phyloP scores from a whole-genome alignment of 2,329 filamentous ascomycete genomes.

The Trichoderma sp. region DNA sequence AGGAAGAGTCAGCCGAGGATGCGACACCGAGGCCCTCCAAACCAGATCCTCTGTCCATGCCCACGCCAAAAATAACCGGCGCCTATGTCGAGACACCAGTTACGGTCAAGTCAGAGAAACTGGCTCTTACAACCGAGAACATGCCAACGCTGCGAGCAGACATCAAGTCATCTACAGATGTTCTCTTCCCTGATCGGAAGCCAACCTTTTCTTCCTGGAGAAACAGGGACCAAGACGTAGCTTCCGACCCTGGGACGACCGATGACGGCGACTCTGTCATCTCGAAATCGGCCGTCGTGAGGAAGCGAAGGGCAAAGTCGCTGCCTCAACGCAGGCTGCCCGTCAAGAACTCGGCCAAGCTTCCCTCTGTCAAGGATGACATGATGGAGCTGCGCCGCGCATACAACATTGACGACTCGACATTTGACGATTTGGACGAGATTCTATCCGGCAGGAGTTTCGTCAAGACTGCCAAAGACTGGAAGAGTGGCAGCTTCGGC shows the following conservation, averaged over 20 bases:
- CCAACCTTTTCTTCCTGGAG: constrained; percentile 32
- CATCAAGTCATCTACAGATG: constrained; percentile 29
- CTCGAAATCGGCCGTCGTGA: constrained; percentile 32
- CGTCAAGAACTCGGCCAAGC: constrained; percentile 56
- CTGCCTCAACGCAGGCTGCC: constrained; percentile 48
- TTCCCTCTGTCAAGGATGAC: constrained; percentile 58
- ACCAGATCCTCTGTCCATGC: constrained; percentile 49
- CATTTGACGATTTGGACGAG: constrained; percentile 59
- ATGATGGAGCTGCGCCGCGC: constrained; percentile 53
- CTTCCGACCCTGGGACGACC: constrained; percentile 37
- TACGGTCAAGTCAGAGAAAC: constrained; percentile 45
- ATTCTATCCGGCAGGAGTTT: constrained; percentile 46
- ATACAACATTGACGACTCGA: constrained; percentile 61
- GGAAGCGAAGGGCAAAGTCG: constrained; percentile 40
- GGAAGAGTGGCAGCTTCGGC: constrained; percentile 33
- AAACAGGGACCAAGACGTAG: constrained; percentile 35
- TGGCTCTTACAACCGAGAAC: constrained; percentile 27
- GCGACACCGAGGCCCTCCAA: constrained; percentile 52
- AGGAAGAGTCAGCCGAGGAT: constrained; percentile 34
- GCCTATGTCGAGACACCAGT: constrained; percentile 60
- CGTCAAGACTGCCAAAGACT: constrained; percentile 28
- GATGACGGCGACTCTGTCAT: constrained; percentile 30
- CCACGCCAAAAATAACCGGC: constrained; percentile 56
- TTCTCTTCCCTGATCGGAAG: constrained; percentile 32
- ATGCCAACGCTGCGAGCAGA: constrained; percentile 29